Evolutionary conservation across 495 filamentous ascomycete genomes (phyloP).

Genomic region (Aspergillus egyptiacus): DNA sequence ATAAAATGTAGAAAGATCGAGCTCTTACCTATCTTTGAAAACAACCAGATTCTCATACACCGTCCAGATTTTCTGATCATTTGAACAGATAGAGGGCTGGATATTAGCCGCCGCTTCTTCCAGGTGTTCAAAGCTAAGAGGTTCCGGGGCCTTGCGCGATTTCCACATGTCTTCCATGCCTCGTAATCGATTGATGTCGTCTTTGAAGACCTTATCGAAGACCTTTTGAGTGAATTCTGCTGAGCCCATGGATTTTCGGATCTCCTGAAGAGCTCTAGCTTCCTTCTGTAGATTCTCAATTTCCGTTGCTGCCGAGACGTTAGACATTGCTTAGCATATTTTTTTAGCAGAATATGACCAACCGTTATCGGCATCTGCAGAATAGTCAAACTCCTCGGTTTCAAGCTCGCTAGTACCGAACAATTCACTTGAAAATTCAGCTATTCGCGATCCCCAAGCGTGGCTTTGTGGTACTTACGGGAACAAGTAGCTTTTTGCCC

Average conservation of each 20-base stretch:
- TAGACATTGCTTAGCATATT: constrained; percentile 11
- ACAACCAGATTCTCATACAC: constrained; percentile 76
- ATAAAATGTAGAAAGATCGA: background rate
- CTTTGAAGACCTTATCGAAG: constrained; percentile 87
- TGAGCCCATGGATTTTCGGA: constrained; percentile 77
- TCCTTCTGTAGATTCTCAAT: constrained; percentile 81
- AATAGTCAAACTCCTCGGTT: constrained; percentile 59
- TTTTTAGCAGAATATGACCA: background rate
- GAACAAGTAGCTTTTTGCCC: constrained; percentile 94
- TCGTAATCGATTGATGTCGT: constrained; percentile 77
- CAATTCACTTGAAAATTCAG: constrained; percentile 55
- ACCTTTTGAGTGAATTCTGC: constrained; percentile 71
- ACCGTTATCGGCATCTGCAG: constrained; percentile 77
- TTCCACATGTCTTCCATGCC: constrained; percentile 98
- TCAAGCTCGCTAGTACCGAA: constrained; percentile 90
- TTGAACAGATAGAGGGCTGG: constrained; percentile 49
- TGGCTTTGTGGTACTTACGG: constrained; percentile 44
- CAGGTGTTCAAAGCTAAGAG: constrained; percentile 58
- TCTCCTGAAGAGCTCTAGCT: constrained; percentile 73
- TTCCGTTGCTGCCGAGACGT: constrained; percentile 55
- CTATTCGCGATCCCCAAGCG: background rate
- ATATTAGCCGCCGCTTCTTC: constrained; percentile 44
- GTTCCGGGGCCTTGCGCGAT: constrained; percentile 62
- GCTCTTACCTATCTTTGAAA: constrained; percentile 65
- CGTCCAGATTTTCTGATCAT: constrained; percentile 76